Conservation (phyloP, 176 grass and related monocot species). For the Musa beccarii region DNA sequence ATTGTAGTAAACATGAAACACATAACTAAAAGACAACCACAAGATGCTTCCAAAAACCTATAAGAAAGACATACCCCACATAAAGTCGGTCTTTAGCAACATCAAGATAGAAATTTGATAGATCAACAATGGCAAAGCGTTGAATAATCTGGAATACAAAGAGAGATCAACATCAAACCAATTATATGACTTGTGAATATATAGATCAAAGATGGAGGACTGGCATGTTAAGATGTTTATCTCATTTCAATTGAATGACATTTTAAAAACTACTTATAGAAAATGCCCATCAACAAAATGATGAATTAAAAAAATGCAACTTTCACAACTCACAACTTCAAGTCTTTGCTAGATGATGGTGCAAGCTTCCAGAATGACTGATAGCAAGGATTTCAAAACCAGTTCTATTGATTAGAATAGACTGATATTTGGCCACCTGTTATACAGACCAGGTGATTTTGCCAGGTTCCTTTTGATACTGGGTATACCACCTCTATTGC, state of each 20-base stretch:
- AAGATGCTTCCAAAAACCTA: neutral
- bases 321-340: too few relatives aligned
- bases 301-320: too few relatives aligned
- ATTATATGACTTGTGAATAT: neutral
- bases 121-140: conserved; percentile 89
- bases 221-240: neutral
- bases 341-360: too few relatives aligned
- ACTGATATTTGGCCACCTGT: too few relatives aligned
- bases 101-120: conserved; percentile 95
- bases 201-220: neutral
- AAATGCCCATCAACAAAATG: neutral
- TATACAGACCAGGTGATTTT: too few relatives aligned
- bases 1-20: neutral
- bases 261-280: neutral
- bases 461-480: too few relatives aligned
- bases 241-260: neutral
- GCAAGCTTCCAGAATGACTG: too few relatives aligned
- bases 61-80: conserved; percentile 62
- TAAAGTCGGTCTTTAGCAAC: conserved; percentile 95
- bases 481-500: too few relatives aligned
- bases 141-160: conserved; percentile 71
- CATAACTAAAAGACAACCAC: neutral
- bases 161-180: neutral
- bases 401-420: too few relatives aligned
- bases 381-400: too few relatives aligned